Percentiles rank a stretch among this genome's conserved stretches.
phyloP scores from a whole-genome alignment of 345 rosid species.

The Durio zibethinus region DNA sequence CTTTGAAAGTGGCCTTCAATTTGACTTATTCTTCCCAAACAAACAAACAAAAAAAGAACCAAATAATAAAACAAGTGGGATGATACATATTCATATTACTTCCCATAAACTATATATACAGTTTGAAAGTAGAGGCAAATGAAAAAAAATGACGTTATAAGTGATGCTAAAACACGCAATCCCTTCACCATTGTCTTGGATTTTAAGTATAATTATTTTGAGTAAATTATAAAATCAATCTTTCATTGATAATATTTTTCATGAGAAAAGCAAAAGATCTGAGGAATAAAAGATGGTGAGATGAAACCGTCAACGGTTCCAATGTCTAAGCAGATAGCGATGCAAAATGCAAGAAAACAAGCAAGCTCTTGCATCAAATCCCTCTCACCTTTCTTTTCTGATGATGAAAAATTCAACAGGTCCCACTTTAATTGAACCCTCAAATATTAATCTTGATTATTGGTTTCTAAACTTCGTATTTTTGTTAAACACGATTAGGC shows the following conservation, averaged over 20 bases:
- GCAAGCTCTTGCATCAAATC: constrained; percentile 32
- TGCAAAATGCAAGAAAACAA: neutral
- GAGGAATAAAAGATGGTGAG: constrained; percentile 20
- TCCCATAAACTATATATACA: neutral
- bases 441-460: too few species aligned
- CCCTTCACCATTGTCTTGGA: constrained; percentile 16
- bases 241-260: neutral
- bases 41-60: too few species aligned
- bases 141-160: constrained; percentile 21
- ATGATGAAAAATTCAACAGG: neutral
- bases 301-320: constrained; percentile 33
- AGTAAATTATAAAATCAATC: neutral
- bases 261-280: neutral
- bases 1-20: neutral
- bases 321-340: constrained; percentile 30
- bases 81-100: neutral
- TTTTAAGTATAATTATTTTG: constrained; percentile 13
- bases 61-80: neutral
- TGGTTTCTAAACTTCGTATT: too few species aligned
- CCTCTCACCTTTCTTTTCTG: constrained; percentile 20
- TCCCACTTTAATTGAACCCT: neutral
- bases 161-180: constrained; percentile 33
- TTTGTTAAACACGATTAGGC: too few species aligned
- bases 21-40: neutral
- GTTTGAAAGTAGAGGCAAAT: neutral